A percentile compares a stretch with the other conserved stretches of the same genome.
These are phyloP conservation scores for Ogataea trehalophila DNA, from an alignment of 805 yeast genomes.

Conservation along the genomic window DNA sequence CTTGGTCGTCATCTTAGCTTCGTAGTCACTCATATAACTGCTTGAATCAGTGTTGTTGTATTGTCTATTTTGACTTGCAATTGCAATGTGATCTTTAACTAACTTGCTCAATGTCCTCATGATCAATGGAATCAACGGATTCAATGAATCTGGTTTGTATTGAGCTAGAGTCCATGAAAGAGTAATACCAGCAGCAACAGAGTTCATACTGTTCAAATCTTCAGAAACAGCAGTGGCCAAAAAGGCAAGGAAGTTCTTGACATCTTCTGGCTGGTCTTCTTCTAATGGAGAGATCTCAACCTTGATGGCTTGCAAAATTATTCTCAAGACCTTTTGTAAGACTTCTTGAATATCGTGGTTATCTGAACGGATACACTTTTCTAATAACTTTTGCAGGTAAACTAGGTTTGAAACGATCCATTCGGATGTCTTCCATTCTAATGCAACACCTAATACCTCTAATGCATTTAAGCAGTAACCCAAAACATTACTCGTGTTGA, in stretches of 20 bases:
- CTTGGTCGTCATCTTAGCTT: conserved; percentile 74
- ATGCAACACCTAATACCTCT: conserved; percentile 78
- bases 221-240: conserved; percentile 70
- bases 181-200: conserved; percentile 84
- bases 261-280: conserved; percentile 58
- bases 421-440: conserved; percentile 67
- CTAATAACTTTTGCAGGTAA: conserved; percentile 68
- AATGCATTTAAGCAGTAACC: conserved; percentile 86
- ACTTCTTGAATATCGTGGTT: conserved; percentile 86
- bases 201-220: conserved; percentile 64
- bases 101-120: conserved; percentile 87
- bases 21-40: conserved; percentile 45
- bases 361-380: conserved; percentile 75
- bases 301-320: conserved; percentile 63
- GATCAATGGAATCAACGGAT: conserved; percentile 66
- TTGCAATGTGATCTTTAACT: conserved; percentile 78
- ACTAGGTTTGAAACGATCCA: conserved; percentile 77
- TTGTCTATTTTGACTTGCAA: conserved; percentile 44
- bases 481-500: conserved; percentile 59
- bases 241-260: conserved; percentile 54
- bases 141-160: conserved; percentile 68
- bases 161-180: conserved; percentile 76
- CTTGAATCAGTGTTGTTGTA: conserved; percentile 17
- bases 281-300: conserved; percentile 36
- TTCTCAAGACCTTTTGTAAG: conserved; percentile 66